A percentile compares a stretch with the other conserved stretches of the same genome.
Evolutionary conservation across 129 eudicot genomes (phyloP).

Genomic region (Cynara cardunculus): DNA sequence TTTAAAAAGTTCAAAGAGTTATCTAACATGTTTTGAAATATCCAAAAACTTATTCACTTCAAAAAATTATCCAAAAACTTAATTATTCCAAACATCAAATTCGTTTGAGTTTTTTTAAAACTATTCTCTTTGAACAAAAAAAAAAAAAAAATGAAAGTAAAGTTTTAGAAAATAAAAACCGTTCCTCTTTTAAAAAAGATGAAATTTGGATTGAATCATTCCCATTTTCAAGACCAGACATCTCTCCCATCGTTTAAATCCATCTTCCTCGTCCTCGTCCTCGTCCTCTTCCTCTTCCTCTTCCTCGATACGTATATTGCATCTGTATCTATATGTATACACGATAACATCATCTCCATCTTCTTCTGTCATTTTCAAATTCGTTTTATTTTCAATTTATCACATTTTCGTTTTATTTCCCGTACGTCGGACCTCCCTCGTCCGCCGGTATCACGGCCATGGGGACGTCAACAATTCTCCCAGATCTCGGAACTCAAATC

Average conservation of each 20-base stretch:
- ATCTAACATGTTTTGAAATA: no score
- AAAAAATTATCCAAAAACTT: no score
- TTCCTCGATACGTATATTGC: neutral
- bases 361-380: neutral
- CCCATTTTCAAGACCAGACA: neutral
- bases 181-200: no score
- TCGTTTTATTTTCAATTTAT: neutral
- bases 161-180: no score
- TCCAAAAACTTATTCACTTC: no score
- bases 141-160: no score
- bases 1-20: no score
- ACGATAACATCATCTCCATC: neutral
- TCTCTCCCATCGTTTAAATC: neutral
- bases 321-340: neutral
- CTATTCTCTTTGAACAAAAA: no score
- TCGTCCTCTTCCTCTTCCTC: neutral
- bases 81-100: no score
- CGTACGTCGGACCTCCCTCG: neutral
- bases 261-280: neutral
- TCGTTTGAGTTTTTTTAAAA: no score
- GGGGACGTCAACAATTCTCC: constrained; percentile 30
- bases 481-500: constrained; percentile 46
- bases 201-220: no score
- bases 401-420: neutral
- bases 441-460: constrained; percentile 12